Percentiles rank a stretch among this genome's conserved stretches.
phyloP scores from a whole-genome alignment of 345 rosid genomes.

The Lenwebbia sp. region DNA sequence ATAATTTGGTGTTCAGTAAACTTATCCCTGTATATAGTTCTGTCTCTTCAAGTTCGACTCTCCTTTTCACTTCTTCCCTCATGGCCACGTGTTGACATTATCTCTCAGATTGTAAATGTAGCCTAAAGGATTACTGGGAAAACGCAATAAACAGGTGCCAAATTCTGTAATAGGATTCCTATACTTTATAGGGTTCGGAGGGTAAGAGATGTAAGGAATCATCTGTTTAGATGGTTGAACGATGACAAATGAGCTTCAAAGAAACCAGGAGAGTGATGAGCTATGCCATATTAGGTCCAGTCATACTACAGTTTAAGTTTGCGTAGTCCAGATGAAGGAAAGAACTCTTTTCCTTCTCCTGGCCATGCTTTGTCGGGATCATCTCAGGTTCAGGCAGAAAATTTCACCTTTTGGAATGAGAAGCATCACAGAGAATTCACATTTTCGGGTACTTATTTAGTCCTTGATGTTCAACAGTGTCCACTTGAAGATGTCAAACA shows the following conservation, averaged over 20 bases:
- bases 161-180: neutral
- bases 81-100: neutral
- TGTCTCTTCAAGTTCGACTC: neutral
- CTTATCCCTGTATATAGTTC: neutral
- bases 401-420: neutral
- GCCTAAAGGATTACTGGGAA: neutral
- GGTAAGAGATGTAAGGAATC: neutral
- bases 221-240: neutral
- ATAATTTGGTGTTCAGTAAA: neutral
- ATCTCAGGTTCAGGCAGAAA: neutral
- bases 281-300: neutral
- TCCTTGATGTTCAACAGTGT: neutral
- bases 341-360: neutral
- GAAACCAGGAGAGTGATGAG: neutral
- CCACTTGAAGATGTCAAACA: neutral
- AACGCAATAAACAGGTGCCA: neutral
- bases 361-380: neutral
- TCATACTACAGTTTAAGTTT: neutral
- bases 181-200: neutral
- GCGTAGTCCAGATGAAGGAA: neutral
- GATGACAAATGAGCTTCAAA: neutral
- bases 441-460: neutral
- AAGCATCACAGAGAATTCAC: neutral
- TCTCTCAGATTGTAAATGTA: neutral
- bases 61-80: neutral